A percentile compares a stretch with the other conserved stretches of the same genome.
Evolutionary conservation across 306 rosid species (phyloP).

Genomic region (Carpinus fangiana): DNA sequence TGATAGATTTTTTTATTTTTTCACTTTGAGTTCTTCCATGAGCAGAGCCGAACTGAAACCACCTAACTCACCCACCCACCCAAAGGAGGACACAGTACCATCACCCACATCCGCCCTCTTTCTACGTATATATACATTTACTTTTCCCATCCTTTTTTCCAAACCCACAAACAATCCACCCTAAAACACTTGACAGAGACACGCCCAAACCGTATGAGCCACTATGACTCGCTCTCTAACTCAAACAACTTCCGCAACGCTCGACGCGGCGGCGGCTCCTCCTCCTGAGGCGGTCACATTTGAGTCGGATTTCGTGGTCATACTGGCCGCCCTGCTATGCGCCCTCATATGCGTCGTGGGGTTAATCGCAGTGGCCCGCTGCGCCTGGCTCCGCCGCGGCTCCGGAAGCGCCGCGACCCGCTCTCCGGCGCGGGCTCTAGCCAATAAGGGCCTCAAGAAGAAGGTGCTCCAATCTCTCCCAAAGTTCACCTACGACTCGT

Average conservation of each 20-base stretch:
- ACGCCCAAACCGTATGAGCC: neutral
- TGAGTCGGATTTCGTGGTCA: constrained; percentile 77
- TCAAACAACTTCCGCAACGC: constrained; percentile 31
- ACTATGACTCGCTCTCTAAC: constrained; percentile 46
- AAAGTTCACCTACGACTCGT: constrained; percentile 41
- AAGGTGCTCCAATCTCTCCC: constrained; percentile 80
- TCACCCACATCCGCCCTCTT: no score
- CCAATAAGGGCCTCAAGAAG: constrained; percentile 75
- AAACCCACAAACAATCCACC: neutral
- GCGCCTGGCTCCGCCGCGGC: constrained; percentile 77
- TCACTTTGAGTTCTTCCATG: neutral
- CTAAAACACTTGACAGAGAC: no score
- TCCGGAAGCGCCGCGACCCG: constrained; percentile 5
- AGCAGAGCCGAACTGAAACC: neutral
- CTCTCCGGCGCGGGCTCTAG: constrained; percentile 31
- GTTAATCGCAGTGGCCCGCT: constrained; percentile 71
- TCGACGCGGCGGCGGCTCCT: constrained; percentile 38
- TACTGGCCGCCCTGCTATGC: constrained; percentile 71
- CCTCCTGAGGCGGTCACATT: constrained; percentile 59
- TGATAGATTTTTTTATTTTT: no score
- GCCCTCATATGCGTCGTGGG: constrained; percentile 82
- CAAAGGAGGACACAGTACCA: no score
- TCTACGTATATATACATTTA: no score
- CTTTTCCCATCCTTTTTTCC: no score
- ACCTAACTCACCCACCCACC: neutral